Base-by-base conservation (phyloP, 2,329 filamentous ascomycete genomes). In the Blastomyces parvus region DNA sequence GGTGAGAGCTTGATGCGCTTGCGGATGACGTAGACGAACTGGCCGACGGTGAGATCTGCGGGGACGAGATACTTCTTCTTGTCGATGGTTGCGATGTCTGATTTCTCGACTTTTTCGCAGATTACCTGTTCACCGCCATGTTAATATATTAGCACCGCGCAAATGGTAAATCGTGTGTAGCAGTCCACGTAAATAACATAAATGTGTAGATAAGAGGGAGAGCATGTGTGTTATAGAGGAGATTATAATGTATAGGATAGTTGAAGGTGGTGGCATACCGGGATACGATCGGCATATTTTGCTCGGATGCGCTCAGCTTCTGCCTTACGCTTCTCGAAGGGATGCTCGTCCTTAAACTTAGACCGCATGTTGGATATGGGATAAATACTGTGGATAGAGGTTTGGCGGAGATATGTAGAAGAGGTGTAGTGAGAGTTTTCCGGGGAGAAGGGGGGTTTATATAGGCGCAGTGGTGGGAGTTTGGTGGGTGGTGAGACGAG, bases 301-400 rank as follows among this genome's bases (percentile, higher is more conserved):
- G 97, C 92, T 70, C 94, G 91, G 78, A 97, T 97, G 79, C 94
- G 92, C 84, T 99, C 94, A 77, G 94, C 94, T 83, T 99, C 94
- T 69, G 94, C 94, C 90, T 97, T 97, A 83, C 94, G 91, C 90
- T 99, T 99, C 88, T 97, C 94, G 78, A 97, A 97, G 73, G 91
- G 91, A 80, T 97, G 94, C 86, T 97, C 94, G 88, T 99, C 94
- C 91, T 99, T 99, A 81, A 99, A 99, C 87, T 97, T 97, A 84
- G 91, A 96, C 77, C 92, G 89, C 91, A 97, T 97, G 70, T 75
- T 90, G 83, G 75, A 74, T 76, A 77, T 76, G 70, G 66, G 64
- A 66, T 67, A 65, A 55, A n/a, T 38, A 40, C 22, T 11, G 6
- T 36, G 27, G 64, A 66, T 64, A 66, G 52, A 59, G 60, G 62